These are phyloP conservation scores for Dispira simplex DNA, from an alignment of 192 early-diverging fungal genomes.

Conservation along the genomic window DNA sequence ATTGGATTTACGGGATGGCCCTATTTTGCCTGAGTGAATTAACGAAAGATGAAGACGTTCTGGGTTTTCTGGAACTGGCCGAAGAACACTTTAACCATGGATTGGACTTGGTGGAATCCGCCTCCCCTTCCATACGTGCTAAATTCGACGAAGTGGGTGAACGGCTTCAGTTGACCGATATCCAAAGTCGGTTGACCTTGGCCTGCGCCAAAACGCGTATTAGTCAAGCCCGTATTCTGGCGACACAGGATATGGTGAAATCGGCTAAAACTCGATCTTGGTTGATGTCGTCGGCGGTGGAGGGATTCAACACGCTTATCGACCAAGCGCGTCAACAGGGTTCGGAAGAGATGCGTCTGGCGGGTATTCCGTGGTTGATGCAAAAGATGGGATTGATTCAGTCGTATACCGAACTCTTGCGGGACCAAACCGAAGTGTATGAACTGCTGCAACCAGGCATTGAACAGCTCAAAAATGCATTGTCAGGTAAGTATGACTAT, in stretches of 20 bases:
- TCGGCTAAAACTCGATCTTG: neutral
- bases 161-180: neutral
- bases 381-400: conserved; percentile 4
- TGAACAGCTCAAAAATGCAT: too few relatives aligned
- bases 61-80: conserved; percentile 21
- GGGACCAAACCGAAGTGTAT: too few relatives aligned
- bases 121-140: neutral
- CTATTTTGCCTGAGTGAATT: conserved; percentile 28
- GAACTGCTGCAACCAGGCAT: too few relatives aligned
- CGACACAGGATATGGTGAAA: neutral
- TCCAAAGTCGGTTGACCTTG: neutral
- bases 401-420: neutral
- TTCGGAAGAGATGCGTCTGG: too few relatives aligned
- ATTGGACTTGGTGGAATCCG: conserved; percentile 10
- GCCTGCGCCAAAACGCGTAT: conserved; percentile 5
- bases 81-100: conserved; percentile 20
- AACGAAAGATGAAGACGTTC: conserved; percentile 12
- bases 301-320: neutral
- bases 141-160: neutral
- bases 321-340: neutral
- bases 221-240: conserved; percentile 3
- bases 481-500: too few relatives aligned
- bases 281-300: neutral
- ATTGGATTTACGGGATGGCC: conserved; percentile 36
- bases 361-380: neutral